Conservation (phyloP, 371 early-diverging fungal genomes). For the Catenaria anguillulae region DNA sequence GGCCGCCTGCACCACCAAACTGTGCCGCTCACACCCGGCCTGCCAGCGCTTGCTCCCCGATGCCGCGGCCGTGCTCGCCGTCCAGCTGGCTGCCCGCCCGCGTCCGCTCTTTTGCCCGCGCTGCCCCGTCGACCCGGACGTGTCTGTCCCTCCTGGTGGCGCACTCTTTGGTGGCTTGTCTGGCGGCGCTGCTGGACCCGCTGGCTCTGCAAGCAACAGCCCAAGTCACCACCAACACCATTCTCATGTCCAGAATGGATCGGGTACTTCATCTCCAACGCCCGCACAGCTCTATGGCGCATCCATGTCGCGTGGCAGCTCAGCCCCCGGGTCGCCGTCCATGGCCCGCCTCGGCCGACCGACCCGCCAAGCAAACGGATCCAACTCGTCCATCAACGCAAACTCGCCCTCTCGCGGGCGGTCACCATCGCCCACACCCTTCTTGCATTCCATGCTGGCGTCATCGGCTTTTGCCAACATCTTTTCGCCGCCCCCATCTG, state of each 20-base stretch:
- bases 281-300: too few species aligned
- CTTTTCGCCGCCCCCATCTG: slow-evolving; percentile 12
- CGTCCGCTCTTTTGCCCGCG: slow-evolving; percentile 31
- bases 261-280: too few species aligned
- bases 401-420: neutral
- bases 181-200: too few species aligned
- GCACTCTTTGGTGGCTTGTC: slow-evolving; percentile 18
- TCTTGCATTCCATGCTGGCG: slow-evolving; percentile 33
- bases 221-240: too few species aligned
- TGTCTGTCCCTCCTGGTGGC: slow-evolving; percentile 15
- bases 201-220: too few species aligned
- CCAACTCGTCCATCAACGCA: too few species aligned
- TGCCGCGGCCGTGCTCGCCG: slow-evolving; percentile 40
- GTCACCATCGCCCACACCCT: slow-evolving; percentile 15
- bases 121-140: slow-evolving; percentile 26
- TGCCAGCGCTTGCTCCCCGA: slow-evolving; percentile 31
- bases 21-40: slow-evolving; percentile 31
- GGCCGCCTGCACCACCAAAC: slow-evolving; percentile 27
- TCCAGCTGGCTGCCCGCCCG: slow-evolving; percentile 40
- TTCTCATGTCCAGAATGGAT: too few species aligned
- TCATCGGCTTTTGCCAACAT: slow-evolving; percentile 30
- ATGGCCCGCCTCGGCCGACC: slow-evolving; percentile 4
- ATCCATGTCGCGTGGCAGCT: too few species aligned
- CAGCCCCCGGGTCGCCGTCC: slow-evolving; percentile 5
- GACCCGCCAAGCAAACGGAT: neutral